Percentiles rank a stretch among this genome's conserved stretches.
phyloP scores from a whole-genome alignment of 2,329 filamentous ascomycete genomes.

The Septoria petroselini region DNA sequence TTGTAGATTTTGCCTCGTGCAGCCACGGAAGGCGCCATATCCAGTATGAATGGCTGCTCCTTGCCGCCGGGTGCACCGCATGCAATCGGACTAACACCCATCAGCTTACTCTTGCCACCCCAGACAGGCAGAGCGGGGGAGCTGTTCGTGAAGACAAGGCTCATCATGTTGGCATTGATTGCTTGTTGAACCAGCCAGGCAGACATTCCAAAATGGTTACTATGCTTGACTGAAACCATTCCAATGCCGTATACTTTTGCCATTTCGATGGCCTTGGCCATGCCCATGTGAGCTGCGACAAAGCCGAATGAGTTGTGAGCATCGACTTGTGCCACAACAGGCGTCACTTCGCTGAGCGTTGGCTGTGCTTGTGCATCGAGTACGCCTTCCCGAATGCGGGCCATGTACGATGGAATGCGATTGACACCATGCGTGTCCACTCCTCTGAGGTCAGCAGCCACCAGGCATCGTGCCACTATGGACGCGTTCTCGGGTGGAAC shows the following conservation, averaged over 20 bases:
- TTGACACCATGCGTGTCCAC: slow-evolving; percentile 79
- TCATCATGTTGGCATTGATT: slow-evolving; percentile 64
- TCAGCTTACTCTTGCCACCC: slow-evolving; percentile 64
- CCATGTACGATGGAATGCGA: slow-evolving; percentile 73
- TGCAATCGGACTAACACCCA: slow-evolving; percentile 72
- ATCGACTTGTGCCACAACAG: slow-evolving; percentile 66
- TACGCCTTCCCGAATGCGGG: slow-evolving; percentile 66
- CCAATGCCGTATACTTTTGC: slow-evolving; percentile 67
- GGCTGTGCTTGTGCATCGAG: slow-evolving; percentile 62
- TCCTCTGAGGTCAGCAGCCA: slow-evolving; percentile 72
- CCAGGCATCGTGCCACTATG: slow-evolving; percentile 64
- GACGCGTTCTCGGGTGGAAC: slow-evolving; percentile 58
- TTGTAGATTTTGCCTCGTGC: slow-evolving; percentile 73
- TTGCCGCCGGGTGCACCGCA: slow-evolving; percentile 68
- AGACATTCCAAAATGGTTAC: slow-evolving; percentile 80
- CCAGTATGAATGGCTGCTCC: slow-evolving; percentile 65
- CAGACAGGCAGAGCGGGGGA: slow-evolving; percentile 69
- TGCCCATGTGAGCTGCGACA: slow-evolving; percentile 63
- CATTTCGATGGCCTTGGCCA: slow-evolving; percentile 65
- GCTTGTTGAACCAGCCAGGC: slow-evolving; percentile 79
- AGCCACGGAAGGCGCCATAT: slow-evolving; percentile 69
- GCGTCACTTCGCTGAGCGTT: slow-evolving; percentile 60
- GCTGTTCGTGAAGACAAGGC: slow-evolving; percentile 59
- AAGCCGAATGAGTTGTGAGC: slow-evolving; percentile 74
- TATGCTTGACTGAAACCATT: slow-evolving; percentile 71